phyloP scores from a whole-genome alignment of 2,329 filamentous ascomycete genomes.

The Tolypocladium tropicale region DNA sequence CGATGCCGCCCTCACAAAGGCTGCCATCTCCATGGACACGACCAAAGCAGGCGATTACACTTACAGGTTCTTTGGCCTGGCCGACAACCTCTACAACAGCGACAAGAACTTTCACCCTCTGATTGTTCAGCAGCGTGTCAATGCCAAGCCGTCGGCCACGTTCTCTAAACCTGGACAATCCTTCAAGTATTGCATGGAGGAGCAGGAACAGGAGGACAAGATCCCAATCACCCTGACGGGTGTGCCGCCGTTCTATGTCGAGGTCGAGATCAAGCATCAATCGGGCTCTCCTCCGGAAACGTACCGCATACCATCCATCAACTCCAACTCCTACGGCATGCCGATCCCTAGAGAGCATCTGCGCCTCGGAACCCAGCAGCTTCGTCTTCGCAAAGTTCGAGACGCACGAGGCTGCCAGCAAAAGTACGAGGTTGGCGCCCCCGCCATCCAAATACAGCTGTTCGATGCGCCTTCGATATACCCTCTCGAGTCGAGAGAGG shows the following conservation, averaged over 20 bases:
- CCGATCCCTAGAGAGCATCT: conserved; percentile 77
- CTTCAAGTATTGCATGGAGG: conserved; percentile 89
- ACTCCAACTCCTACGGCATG: conserved; percentile 63
- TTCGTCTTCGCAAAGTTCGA: conserved; percentile 81
- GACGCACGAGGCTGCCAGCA: conserved; percentile 81
- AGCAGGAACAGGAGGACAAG: conserved; percentile 69
- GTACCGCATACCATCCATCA: conserved; percentile 72
- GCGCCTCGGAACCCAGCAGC: conserved; percentile 77
- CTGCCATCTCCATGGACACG: conserved; percentile 79
- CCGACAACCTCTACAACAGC: conserved; percentile 77
- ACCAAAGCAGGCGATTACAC: conserved; percentile 71
- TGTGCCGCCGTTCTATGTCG: conserved; percentile 76
- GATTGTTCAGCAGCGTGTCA: conserved; percentile 70
- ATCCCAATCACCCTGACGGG: conserved; percentile 83
- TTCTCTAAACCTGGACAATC: conserved; percentile 84
- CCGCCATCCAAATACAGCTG: conserved; percentile 80
- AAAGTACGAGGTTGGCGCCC: conserved; percentile 58
- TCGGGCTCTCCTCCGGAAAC: conserved; percentile 70
- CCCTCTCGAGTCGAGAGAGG: conserved; percentile 68
- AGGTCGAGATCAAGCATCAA: conserved; percentile 89
- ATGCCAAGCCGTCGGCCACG: conserved; percentile 69
- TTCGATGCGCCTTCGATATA: conserved; percentile 90
- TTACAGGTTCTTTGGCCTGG: conserved; percentile 75
- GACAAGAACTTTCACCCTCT: conserved; percentile 58
- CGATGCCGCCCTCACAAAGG: conserved; percentile 65